These are phyloP conservation scores for Boletus semigastroideus DNA, from an alignment of 1,284 basidiomycete species.

Conservation along the genomic window DNA sequence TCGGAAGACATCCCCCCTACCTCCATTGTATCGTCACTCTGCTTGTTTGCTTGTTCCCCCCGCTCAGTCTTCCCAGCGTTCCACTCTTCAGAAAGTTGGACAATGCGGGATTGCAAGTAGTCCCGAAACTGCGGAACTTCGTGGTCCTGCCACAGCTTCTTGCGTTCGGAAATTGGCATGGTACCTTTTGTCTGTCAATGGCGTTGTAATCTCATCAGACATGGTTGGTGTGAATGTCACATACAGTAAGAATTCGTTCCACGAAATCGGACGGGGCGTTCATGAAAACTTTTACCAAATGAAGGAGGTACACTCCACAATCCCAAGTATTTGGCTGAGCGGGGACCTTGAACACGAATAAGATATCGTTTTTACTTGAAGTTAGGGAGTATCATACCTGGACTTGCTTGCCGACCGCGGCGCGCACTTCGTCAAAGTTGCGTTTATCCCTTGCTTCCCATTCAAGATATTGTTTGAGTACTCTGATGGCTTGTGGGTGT, in stretches of 20 bases:
- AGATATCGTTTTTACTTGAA: neutral
- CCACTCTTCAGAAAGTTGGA: constrained; percentile 44
- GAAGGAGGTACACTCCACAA: constrained; percentile 83
- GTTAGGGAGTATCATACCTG: constrained; percentile 36
- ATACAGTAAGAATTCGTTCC: constrained; percentile 47
- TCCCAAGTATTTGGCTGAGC: constrained; percentile 83
- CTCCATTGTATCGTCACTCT: constrained; percentile 16
- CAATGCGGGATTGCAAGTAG: constrained; percentile 34
- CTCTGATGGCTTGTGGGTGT: constrained; percentile 65
- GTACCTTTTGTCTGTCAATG: constrained; percentile 33
- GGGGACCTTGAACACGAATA: constrained; percentile 56
- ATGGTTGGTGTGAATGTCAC: neutral
- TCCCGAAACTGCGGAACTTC: constrained; percentile 37
- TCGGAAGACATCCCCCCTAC: constrained; percentile 43
- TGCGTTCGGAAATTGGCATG: constrained; percentile 36
- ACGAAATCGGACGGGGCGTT: constrained; percentile 48
- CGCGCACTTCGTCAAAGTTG: constrained; percentile 42
- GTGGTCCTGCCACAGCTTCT: constrained; percentile 49
- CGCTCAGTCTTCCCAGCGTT: constrained; percentile 36
- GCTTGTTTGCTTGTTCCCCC: constrained; percentile 31
- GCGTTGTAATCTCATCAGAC: constrained; percentile 1
- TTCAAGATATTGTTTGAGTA: constrained; percentile 68
- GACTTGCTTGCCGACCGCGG: constrained; percentile 46
- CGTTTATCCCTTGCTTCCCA: constrained; percentile 84
- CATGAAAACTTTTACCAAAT: constrained; percentile 76